Conservation (phyloP, 495 filamentous ascomycete genomes). For the Hyaloscypha variabilis region DNA sequence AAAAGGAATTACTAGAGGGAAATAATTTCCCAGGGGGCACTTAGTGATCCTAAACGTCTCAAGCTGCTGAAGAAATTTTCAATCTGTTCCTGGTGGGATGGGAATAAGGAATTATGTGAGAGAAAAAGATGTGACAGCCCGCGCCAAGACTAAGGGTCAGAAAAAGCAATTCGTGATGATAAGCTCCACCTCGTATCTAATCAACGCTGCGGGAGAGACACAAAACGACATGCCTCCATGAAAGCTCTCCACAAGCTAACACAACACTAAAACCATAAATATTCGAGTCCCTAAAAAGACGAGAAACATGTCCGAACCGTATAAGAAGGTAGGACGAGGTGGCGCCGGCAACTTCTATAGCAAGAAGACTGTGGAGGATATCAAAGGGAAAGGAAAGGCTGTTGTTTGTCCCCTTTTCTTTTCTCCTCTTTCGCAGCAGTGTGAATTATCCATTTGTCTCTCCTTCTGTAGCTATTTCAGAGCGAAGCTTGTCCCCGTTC, state of each 20-base stretch:
- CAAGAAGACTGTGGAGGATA: slow-evolving; percentile 54
- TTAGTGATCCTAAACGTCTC: background rate
- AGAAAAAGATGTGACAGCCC: background rate
- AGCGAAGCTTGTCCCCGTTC: background rate
- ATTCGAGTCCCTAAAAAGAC: background rate
- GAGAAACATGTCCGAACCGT: slow-evolving; percentile 21
- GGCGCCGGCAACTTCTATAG: slow-evolving; percentile 67
- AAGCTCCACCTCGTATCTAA: background rate
- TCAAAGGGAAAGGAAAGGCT: slow-evolving; percentile 33
- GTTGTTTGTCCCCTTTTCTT: slow-evolving; percentile 28
- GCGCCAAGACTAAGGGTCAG: background rate
- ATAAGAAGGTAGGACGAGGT: slow-evolving; percentile 48
- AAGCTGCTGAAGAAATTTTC: background rate
- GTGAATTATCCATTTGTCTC: background rate
- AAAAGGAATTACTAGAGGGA: background rate
- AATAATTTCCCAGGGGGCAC: background rate
- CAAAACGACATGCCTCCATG: background rate
- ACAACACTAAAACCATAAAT: background rate
- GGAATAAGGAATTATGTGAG: background rate
- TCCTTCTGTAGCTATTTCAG: background rate
- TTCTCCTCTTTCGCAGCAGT: background rate
- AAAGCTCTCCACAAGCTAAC: background rate
- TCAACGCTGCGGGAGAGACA: background rate
- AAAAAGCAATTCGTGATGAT: background rate
- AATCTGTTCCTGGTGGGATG: background rate